phyloP scores from a whole-genome alignment of 108 stramenopile genomes.

The Hondaea fermentalgiana region DNA sequence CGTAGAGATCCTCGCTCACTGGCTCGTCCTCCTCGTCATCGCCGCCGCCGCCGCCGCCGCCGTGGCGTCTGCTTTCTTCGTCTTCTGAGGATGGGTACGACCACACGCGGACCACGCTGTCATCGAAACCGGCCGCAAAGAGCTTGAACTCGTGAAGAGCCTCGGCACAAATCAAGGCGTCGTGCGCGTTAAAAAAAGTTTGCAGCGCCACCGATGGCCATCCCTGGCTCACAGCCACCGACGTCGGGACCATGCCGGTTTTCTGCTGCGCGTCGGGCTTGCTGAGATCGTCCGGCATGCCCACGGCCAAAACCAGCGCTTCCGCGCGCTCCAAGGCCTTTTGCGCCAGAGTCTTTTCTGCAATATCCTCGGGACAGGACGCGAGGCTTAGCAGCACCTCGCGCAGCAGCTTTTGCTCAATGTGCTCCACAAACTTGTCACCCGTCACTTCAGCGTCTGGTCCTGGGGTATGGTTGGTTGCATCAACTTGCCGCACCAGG shows the following conservation, averaged over 20 bases:
- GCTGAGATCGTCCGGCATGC: not conserved
- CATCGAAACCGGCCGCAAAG: slow-evolving; percentile 43
- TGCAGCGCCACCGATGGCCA: slow-evolving; percentile 25
- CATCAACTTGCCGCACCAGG: not conserved
- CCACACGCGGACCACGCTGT: slow-evolving; percentile 38
- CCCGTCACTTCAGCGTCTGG: not conserved
- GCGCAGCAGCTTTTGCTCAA: not conserved
- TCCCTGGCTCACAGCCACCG: not conserved
- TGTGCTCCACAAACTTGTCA: not conserved
- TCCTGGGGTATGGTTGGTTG: not conserved
- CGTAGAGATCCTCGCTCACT: slow-evolving; percentile 26
- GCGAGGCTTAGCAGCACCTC: not conserved
- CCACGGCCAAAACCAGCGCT: not conserved
- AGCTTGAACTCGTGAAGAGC: slow-evolving; percentile 28
- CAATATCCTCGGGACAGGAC: not conserved
- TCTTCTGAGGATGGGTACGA: slow-evolving; percentile 23
- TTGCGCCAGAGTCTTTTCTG: not conserved
- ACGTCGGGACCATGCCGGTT: not conserved
- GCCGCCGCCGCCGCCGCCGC: not conserved
- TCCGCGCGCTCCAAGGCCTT: not conserved
- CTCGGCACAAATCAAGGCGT: slow-evolving; percentile 27
- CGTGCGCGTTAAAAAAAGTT: slow-evolving; percentile 32
- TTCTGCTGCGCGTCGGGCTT: not conserved
- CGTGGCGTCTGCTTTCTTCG: not conserved
- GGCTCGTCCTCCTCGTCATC: not conserved